Evolutionary conservation across 768 basidiomycete genomes (phyloP).

Genomic region (Paxillus rubicundulus): DNA sequence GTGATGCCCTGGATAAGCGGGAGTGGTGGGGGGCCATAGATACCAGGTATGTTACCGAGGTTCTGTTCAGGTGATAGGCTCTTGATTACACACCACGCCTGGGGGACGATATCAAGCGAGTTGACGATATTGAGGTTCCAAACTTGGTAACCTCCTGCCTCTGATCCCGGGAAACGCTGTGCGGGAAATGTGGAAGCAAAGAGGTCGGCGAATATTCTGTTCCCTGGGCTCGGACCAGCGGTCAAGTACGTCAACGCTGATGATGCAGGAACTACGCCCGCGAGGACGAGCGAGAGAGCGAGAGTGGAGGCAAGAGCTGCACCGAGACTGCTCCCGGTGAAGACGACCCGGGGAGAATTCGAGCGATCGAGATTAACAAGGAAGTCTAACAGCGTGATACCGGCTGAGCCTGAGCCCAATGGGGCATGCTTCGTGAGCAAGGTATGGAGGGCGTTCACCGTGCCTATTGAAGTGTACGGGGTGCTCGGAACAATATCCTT

Average conservation of each 20-base stretch:
- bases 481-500: background rate
- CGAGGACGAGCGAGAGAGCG: slow-evolving; percentile 7
- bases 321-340: slow-evolving; percentile 13
- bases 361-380: background rate
- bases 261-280: background rate
- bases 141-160: background rate
- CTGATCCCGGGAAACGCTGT: background rate
- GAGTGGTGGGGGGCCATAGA: slow-evolving; percentile 7
- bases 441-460: background rate
- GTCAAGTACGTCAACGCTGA: slow-evolving; percentile 4
- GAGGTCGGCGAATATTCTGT: slow-evolving; percentile 3
- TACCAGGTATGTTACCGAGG: slow-evolving; percentile 9
- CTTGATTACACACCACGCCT: slow-evolving; percentile 4
- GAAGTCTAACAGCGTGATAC: slow-evolving; percentile 10
- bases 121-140: slow-evolving; percentile 23
- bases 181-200: slow-evolving; percentile 2
- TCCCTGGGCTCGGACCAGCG: slow-evolving; percentile 14
- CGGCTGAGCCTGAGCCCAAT: background rate
- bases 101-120: slow-evolving; percentile 11
- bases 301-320: slow-evolving; percentile 10
- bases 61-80: slow-evolving; percentile 6
- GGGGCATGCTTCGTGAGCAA: slow-evolving; percentile 4
- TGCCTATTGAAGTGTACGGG: slow-evolving; percentile 3
- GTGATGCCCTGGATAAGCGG: background rate
- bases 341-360: background rate